Conservation (phyloP, 345 rosid genomes). For the Bruguiera parviflora region DNA sequence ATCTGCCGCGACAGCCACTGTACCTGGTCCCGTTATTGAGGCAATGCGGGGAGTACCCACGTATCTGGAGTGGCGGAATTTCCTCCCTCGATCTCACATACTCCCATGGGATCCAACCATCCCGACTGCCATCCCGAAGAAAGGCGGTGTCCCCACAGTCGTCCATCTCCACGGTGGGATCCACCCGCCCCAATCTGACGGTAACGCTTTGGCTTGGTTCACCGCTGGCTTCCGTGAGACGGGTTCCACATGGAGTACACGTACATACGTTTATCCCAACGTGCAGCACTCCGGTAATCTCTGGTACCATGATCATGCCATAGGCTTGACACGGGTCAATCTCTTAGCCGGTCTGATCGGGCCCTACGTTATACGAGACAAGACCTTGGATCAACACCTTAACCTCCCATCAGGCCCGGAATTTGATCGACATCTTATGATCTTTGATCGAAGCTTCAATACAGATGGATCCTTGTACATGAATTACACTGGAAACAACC, state of each 20-base stretch:
- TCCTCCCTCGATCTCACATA: constrained; percentile 20
- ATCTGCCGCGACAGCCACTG: constrained; percentile 9
- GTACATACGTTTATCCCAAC: constrained; percentile 13
- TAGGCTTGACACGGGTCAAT: constrained; percentile 25
- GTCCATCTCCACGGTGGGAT: constrained; percentile 27
- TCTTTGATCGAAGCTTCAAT: constrained; percentile 23
- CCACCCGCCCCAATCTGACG: constrained; percentile 13
- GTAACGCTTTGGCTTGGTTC: constrained; percentile 24
- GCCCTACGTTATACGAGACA: constrained; percentile 13
- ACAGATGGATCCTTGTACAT: constrained; percentile 11
- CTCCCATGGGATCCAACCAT: constrained; percentile 26
- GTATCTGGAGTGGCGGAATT: constrained; percentile 17
- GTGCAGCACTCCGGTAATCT: constrained; percentile 1
- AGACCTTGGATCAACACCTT: constrained; percentile 3
- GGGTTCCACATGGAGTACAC: constrained; percentile 11
- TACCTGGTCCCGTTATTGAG: constrained; percentile 26
- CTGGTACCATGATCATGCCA: constrained; percentile 30
- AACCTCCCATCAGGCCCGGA: constrained; percentile 11
- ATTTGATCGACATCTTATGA: constrained; percentile 20
- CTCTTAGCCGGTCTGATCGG: constrained; percentile 23
- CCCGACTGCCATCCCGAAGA: constrained; percentile 15
- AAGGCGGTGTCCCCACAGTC: constrained; percentile 25
- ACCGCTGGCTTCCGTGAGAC: constrained; percentile 11
- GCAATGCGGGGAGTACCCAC: constrained; percentile 6
- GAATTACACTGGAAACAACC: too few relatives aligned